These are phyloP conservation scores for Candida pini DNA, from an alignment of 805 yeast species.

Conservation along the genomic window DNA sequence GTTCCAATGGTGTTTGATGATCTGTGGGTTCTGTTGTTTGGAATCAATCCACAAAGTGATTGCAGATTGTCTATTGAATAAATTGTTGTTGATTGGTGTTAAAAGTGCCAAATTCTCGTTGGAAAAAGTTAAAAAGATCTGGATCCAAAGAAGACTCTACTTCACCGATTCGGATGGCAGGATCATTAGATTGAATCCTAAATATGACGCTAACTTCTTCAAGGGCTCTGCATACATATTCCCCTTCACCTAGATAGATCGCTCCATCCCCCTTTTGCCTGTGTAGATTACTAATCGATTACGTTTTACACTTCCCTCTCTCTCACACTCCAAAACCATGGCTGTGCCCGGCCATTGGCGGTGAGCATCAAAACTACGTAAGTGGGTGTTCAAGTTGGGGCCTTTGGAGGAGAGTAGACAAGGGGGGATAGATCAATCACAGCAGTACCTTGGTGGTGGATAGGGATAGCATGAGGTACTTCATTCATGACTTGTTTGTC, in stretches of 20 bases:
- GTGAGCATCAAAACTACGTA: not conserved
- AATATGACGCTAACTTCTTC: slow-evolving; percentile 8
- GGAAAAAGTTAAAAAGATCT: slow-evolving; percentile 20
- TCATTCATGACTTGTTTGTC: slow-evolving; percentile 28
- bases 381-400: no score
- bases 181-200: slow-evolving; percentile 7
- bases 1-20: slow-evolving; percentile 26
- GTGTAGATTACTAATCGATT: slow-evolving; percentile 3
- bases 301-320: no score
- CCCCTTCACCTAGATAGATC: slow-evolving; percentile 12
- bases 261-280: no score
- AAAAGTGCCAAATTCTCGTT: slow-evolving; percentile 22
- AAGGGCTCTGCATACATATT: slow-evolving; percentile 10
- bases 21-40: slow-evolving; percentile 22
- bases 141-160: slow-evolving; percentile 22
- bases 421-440: no score
- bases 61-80: slow-evolving; percentile 21
- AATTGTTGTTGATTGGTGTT: slow-evolving; percentile 20
- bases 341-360: no score
- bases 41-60: slow-evolving; percentile 22
- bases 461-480: slow-evolving; percentile 21
- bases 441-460: no score
- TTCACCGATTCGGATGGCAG: slow-evolving; percentile 6
- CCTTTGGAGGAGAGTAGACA: no score
- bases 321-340: no score